A percentile compares a stretch with the other conserved stretches of the same genome.
Evolutionary conservation across 495 filamentous ascomycete species (phyloP).

Genomic region (Aspergillus haitiensis): DNA sequence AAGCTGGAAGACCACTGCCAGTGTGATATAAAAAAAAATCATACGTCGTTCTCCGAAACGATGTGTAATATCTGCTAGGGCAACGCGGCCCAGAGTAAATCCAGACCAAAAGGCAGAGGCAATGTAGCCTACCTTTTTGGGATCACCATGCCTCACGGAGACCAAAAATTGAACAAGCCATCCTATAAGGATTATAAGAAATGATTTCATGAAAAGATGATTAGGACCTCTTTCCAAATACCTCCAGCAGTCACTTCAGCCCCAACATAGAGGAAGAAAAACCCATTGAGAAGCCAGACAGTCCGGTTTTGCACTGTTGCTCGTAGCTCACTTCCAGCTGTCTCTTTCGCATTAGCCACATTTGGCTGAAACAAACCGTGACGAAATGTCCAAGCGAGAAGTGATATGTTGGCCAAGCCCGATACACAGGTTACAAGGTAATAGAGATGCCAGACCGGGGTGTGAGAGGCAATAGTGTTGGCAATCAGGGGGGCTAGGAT

Average conservation of each 20-base stretch:
- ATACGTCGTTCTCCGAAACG: constrained; percentile 52
- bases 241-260: constrained; percentile 47
- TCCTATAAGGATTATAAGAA: constrained; percentile 31
- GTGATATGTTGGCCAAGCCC: constrained; percentile 21
- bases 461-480: constrained; percentile 42
- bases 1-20: constrained; percentile 48
- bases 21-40: constrained; percentile 45
- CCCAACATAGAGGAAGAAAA: constrained; percentile 53
- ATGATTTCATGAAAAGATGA: background rate
- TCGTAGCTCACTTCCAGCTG: constrained; percentile 24
- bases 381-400: constrained; percentile 26
- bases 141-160: constrained; percentile 56
- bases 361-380: constrained; percentile 28
- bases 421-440: constrained; percentile 24
- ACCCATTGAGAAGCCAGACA: constrained; percentile 50
- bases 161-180: constrained; percentile 73
- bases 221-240: constrained; percentile 1
- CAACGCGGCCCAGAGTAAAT: constrained; percentile 57
- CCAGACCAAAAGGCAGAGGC: constrained; percentile 73
- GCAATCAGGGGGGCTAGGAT: constrained; percentile 53
- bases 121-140: constrained; percentile 67
- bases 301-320: constrained; percentile 25
- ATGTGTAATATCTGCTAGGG: constrained; percentile 56
- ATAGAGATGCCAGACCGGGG: constrained; percentile 28
- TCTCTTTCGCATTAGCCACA: constrained; percentile 21